A percentile compares a stretch with the other conserved stretches of the same genome.
phyloP scores from a whole-genome alignment of 441 rosid species.

The Francoa sonchifolia region DNA sequence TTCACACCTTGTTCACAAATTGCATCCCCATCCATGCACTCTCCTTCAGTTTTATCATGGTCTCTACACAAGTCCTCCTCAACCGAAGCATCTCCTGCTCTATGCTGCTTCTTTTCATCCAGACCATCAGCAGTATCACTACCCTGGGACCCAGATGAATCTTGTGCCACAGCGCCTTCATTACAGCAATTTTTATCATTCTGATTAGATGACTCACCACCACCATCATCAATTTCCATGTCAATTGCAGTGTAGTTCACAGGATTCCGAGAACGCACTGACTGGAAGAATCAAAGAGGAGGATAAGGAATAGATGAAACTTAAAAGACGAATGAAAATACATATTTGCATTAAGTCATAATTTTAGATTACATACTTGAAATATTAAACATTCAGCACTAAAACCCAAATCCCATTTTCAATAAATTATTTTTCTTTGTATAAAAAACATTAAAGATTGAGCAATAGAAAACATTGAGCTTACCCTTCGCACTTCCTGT shows the following conservation, averaged over 20 bases:
- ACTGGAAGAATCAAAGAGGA: constrained; percentile 34
- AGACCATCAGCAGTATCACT: constrained; percentile 13
- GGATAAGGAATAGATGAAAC: not conserved
- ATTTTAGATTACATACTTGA: no score
- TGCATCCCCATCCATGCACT: no score
- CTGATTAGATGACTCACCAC: constrained; percentile 11
- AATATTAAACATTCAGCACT: no score
- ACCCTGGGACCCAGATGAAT: constrained; percentile 8
- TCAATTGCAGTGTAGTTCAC: constrained; percentile 31
- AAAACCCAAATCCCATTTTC: no score
- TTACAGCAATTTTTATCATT: constrained; percentile 14
- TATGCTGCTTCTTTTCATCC: constrained; percentile 12
- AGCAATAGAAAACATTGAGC: constrained; percentile 9
- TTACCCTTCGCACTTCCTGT: constrained; percentile 56
- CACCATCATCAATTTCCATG: constrained; percentile 32
- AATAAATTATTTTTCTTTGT: not conserved
- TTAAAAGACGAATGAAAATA: not conserved
- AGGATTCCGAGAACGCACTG: constrained; percentile 51
- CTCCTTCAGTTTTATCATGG: no score
- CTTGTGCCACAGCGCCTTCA: constrained; percentile 16
- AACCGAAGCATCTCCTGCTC: constrained; percentile 15
- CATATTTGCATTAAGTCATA: no score
- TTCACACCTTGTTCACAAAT: no score
- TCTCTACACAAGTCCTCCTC: constrained; percentile 15
- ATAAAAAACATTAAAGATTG: no score